Evolutionary conservation across 805 yeast genomes (phyloP), one percentile per base, ranked within the genome.

Genomic region (Sugiyamaella boreocaroliniensis): DNA sequence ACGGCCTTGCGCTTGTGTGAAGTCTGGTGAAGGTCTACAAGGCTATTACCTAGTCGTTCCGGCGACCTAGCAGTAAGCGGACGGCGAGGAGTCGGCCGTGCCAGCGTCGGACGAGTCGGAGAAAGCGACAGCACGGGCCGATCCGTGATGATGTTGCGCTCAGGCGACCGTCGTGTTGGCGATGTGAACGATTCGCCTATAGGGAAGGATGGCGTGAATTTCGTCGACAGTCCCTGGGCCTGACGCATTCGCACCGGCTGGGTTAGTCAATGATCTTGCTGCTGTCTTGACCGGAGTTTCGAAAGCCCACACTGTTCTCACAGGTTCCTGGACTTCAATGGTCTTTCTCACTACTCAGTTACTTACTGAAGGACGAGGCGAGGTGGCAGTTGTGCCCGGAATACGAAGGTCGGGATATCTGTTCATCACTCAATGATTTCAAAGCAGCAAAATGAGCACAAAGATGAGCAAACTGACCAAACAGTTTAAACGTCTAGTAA

Each of bases 151-250:
- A 15, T 29, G 41, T 15, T 14, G 40, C 29, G 40, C 11, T 32
- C 10, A 11, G 37, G 37, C 11, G 37, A 32, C 8, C 37, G 5
- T 10, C 37, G 37, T 32, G n/a, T 32, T 32, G 37, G n/a, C 12
- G 37, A 14, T 4, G 37, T 22, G 8, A 32, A 14, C 37, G 40
- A 45, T 40, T 29, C 48, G 15, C 48, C 48, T 5, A 45, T 45
- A 15, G 48, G 48, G 19, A 29, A 45, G 2, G 48, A 29, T n/a
- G 48, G 48, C 18, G 48, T 45, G 41, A 45, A 45, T 14, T 34
- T 45, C 26, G 48, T 45, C 18, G 40, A 18, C 11, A 45, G 15
- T 8, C 48, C 48, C 11, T 37, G 48, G 8, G 48, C 40, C 19
- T 34, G 40, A 14, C 32, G 29, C 9, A 29, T 26, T 45, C 48